Conservation (phyloP, 1,284 basidiomycete species). For the Leccinum pachyderme region DNA sequence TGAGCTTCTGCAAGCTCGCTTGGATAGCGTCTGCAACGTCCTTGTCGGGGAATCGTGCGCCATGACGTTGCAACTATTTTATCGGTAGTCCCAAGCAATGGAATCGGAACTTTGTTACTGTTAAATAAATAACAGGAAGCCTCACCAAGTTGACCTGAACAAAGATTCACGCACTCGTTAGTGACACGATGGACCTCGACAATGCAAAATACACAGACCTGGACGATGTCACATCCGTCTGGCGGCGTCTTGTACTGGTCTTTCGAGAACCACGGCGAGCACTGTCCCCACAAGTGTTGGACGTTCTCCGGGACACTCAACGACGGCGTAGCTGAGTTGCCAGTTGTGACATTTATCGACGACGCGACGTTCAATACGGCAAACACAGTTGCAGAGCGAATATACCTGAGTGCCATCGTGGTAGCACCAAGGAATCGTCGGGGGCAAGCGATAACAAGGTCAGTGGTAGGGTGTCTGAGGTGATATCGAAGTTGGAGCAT, state of each 20-base stretch:
- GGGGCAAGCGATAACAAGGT: not conserved
- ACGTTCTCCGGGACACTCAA: not conserved
- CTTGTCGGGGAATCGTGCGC: constrained; percentile 73
- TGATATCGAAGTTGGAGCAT: not conserved
- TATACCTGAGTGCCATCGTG: not conserved
- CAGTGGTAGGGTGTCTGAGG: not conserved
- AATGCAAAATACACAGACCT: not conserved
- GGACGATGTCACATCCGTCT: not conserved
- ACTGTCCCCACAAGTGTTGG: not conserved
- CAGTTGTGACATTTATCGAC: not conserved
- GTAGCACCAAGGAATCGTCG: not conserved
- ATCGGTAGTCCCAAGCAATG: not conserved
- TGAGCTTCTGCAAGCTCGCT: constrained; percentile 50
- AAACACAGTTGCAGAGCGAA: not conserved
- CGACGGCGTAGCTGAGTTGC: not conserved
- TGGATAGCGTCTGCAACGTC: constrained; percentile 45
- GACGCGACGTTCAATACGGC: not conserved
- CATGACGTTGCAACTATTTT: constrained; percentile 74
- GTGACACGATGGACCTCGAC: not conserved
- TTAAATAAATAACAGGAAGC: not conserved
- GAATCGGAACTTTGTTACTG: not conserved
- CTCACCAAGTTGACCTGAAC: constrained; percentile 21
- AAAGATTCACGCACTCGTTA: not conserved
- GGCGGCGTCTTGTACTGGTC: not conserved
- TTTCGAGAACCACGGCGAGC: not conserved